Base-by-base conservation (phyloP, 2,329 filamentous ascomycete genomes). In the Xylaria sp. region DNA sequence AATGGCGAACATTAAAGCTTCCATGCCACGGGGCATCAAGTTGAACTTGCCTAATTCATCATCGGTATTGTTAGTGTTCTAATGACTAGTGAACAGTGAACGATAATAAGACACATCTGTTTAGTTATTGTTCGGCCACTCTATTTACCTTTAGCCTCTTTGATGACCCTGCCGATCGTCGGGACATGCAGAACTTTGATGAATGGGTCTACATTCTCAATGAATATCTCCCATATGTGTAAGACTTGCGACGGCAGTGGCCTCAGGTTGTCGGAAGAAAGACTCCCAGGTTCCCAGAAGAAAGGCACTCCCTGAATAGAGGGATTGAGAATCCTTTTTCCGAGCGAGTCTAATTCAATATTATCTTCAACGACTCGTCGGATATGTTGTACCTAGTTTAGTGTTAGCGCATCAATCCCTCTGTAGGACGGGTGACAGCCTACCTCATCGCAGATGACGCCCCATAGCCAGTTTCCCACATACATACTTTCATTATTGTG, bases 1-100 rank as follows among this genome's bases (percentile, higher is more conserved):
- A 44, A 67, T 37, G 8, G 65, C 65, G 44, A 67, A 67, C 52
- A 67, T 63, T n/a, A 67, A 58, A 25, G 65, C 58, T 23, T 67
- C 65, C 65, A 58, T 63, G 3, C 65, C 65, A 3, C 58, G 58
- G 51, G 32, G 1, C 65, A 67, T 67, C 18, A 32, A 28, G 23
- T n/a, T 57, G n/a, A 67, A 67, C 15, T 67, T 67, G 41, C 65
- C 58, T 67, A 12, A 46, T 20, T 32, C 41, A 39, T 18, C 41
- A 46, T 57, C 37, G 18, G 2, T 15, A 20, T n/a, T 3, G 28
- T 28, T 28, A 28, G 28, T 28, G 1, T 28, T 28, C 28, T 28
- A 6, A 28, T 28, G 2, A 9, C 32, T 1, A 37, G 41, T 25
- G 15, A 37, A 15, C 13, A 8, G 13, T 1, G n/a, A 56, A 13